phyloP scores from a whole-genome alignment of 2,329 filamentous ascomycete genomes.

The Parasarocladium wereldwijsianum region DNA sequence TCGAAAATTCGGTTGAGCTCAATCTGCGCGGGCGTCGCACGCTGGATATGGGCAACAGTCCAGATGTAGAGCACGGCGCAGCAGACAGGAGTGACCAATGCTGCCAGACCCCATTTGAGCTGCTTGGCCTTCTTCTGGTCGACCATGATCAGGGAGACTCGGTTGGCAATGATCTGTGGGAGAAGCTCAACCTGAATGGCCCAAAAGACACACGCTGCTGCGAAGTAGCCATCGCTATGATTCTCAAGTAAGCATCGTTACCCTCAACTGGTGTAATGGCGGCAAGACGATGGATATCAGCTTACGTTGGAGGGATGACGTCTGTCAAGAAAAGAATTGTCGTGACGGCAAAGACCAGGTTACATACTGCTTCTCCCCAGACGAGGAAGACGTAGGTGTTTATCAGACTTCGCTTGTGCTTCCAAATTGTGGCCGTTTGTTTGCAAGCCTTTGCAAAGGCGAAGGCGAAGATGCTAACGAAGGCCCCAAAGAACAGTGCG shows the following conservation, averaged over 20 bases:
- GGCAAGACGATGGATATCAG: too few species aligned
- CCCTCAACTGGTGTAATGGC: too few species aligned
- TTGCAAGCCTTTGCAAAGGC: slow-evolving; percentile 6
- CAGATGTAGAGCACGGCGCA: slow-evolving; percentile 38
- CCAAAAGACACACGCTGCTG: slow-evolving; percentile 14
- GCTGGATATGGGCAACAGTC: slow-evolving; percentile 34
- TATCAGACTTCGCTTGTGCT: background rate
- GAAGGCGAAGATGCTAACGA: slow-evolving; percentile 13
- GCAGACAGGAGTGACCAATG: slow-evolving; percentile 32
- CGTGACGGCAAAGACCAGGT: background rate
- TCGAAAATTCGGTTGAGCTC: slow-evolving; percentile 36
- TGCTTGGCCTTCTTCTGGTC: slow-evolving; percentile 18
- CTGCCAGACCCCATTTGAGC: slow-evolving; percentile 29
- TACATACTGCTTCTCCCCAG: background rate
- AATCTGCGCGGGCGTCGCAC: slow-evolving; percentile 24
- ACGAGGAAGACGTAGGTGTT: background rate
- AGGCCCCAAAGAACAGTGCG: background rate
- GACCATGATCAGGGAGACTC: slow-evolving; percentile 29
- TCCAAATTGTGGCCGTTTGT: background rate
- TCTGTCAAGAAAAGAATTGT: background rate
- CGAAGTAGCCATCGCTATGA: too few species aligned
- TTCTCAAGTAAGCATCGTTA: too few species aligned
- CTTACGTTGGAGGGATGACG: background rate
- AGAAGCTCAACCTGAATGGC: slow-evolving; percentile 31
- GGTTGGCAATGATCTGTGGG: slow-evolving; percentile 40